Conservation (phyloP, 2,329 filamentous ascomycete species). For the Huntiella omanensis region DNA sequence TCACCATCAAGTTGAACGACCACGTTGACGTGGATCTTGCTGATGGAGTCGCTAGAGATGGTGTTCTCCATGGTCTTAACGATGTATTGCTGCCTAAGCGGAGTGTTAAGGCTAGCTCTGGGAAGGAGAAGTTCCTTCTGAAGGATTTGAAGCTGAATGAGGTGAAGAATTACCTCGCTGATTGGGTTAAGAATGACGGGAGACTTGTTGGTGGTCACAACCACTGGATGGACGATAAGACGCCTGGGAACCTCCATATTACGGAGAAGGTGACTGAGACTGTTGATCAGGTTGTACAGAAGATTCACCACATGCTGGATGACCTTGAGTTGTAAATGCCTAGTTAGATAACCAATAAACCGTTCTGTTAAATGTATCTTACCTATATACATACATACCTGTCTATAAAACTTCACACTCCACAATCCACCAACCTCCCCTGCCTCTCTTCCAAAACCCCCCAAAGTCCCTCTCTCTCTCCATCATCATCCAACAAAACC, state of each 20-base stretch:
- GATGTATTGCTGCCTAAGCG: conserved; percentile 48
- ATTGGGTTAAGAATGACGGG: conserved; percentile 5
- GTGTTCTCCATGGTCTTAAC: conserved; percentile 62
- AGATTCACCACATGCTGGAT: conserved; percentile 4
- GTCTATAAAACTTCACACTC: conserved; percentile 22
- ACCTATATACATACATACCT: background rate
- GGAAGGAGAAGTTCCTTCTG: background rate
- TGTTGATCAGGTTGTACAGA: background rate
- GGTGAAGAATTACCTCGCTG: conserved; percentile 15
- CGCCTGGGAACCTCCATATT: background rate
- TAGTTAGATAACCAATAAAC: background rate
- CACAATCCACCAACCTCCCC: conserved; percentile 21
- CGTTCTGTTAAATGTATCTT: background rate
- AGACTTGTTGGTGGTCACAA: conserved; percentile 8
- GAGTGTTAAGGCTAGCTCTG: background rate
- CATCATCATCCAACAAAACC: conserved; percentile 29
- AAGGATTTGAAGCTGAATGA: conserved; percentile 11
- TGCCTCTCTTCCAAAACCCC: conserved; percentile 16
- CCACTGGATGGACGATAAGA: conserved; percentile 8
- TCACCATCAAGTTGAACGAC: conserved; percentile 58
- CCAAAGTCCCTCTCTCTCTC: conserved; percentile 23
- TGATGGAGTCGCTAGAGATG: conserved; percentile 48
- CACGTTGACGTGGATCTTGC: conserved; percentile 34
- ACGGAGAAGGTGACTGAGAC: background rate
- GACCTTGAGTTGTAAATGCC: conserved; percentile 4